Conservation (phyloP, 2,329 filamentous ascomycete species). For the Scortechinia acanthostroma region DNA sequence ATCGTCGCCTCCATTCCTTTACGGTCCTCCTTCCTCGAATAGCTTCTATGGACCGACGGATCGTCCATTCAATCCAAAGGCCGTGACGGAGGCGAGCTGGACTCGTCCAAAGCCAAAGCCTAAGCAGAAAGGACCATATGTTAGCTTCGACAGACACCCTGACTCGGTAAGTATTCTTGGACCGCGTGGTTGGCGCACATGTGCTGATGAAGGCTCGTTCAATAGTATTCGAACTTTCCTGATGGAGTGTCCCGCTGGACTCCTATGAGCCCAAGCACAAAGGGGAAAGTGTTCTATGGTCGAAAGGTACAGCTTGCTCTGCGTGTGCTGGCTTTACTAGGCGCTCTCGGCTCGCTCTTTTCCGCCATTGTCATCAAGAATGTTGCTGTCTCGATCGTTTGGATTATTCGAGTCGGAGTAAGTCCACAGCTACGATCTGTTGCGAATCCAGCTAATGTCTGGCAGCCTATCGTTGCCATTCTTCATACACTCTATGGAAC, state of each 20-base stretch:
- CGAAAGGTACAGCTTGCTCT: not conserved
- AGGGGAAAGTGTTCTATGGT: not conserved
- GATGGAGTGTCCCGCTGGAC: not conserved
- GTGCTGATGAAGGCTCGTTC: too few species aligned
- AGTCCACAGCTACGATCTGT: not conserved
- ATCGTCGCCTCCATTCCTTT: not conserved
- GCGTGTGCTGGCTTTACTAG: not conserved
- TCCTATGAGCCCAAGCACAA: not conserved
- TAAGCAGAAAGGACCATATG: not conserved
- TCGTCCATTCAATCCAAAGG: not conserved
- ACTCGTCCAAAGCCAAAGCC: not conserved
- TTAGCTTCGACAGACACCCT: not conserved
- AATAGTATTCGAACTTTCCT: not conserved
- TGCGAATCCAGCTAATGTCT: not conserved
- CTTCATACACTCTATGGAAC: not conserved
- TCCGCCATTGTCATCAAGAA: constrained; percentile 1
- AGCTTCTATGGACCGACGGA: not conserved
- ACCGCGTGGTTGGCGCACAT: not conserved
- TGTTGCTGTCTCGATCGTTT: not conserved
- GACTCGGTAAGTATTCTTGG: not conserved
- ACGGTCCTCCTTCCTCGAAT: not conserved
- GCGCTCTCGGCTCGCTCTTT: not conserved
- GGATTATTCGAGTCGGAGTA: constrained; percentile 1
- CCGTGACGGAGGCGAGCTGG: not conserved
- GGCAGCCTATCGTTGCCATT: not conserved